Evolutionary conservation across 2,329 filamentous ascomycete species (phyloP), one percentile per base, ranked within the genome.

Genomic region (Triangularia verruculosa): DNA sequence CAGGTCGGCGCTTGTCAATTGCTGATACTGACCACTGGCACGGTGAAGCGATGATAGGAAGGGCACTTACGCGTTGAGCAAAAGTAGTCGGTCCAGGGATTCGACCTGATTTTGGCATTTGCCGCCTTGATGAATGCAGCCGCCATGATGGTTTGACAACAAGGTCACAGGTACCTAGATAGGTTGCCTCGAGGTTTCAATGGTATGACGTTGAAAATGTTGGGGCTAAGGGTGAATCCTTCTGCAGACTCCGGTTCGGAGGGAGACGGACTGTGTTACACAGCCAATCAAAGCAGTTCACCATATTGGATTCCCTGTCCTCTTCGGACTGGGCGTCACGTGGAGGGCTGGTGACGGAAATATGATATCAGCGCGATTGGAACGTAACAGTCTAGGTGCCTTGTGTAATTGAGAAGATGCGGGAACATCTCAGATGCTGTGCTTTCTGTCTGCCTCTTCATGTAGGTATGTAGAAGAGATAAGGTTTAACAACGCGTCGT

Each of bases 1-100:
- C 11, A 17, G 20, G 32, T 61, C 25, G 20, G 47, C 7, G 43
- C 17, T 11, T 11, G 24, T 59, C 20, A 25, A 15, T 22, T 24
- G 5, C n/a, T 17, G 17, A 24, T 20, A 27, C 7, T 9, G 58
- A 30, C 5, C 25, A 24, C 25, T n/a, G n/a, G n/a, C n/a, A n/a
- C n/a, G n/a, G n/a, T n/a, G n/a, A n/a, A n/a, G n/a, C n/a, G n/a
- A n/a, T n/a, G n/a, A n/a, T n/a, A n/a, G n/a, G n/a, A n/a, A n/a
- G n/a, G n/a, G n/a, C n/a, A 54, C 90, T 74, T 89, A 94, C 91
- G 91, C 72, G 91, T 94, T 70, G 91, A 93, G 83, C 89, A 94
- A 77, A 94, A 76, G 79, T 94, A 94, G 80, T 88, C 89, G 74
- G 86, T 73, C 74, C 89, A 85, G 77, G 89, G 89, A 78, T 93